Base-by-base conservation (phyloP, 148 eudicot species). In the Silene latifolia region DNA sequence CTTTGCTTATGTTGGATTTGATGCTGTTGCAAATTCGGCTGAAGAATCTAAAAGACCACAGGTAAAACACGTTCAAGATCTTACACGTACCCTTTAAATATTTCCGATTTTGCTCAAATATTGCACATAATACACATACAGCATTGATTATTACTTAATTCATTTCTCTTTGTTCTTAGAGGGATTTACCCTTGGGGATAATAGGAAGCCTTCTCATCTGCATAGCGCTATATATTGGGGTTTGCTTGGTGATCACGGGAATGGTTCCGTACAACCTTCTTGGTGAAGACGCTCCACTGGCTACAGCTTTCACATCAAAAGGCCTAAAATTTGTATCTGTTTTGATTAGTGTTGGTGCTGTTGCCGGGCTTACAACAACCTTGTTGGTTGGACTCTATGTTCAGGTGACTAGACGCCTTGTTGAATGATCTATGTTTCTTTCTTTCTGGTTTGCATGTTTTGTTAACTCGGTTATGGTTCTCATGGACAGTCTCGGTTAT, bases 1-100 rank as follows among this genome's bases (percentile, higher is more conserved):
- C 83, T 95, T 95, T 78, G 96, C 99, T 70, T 95, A 90, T 80
- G 97, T 92, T 79, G 99, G 99, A 76, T 95, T 95, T 79, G 99
- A 95, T 83, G 99, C 99, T 57, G 99, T 95, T 77, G 99, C 99
- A 29, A 95, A 95, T 86, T 95, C 99, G 68, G 99, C 99, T 35
- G 99, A 92, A 87, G 99, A 95, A 86, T 85, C 93, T 72, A 92
- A 85, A 79, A 92, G 80, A 60, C 99, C 99, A 32, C 99, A 95
- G 90, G 99, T 89, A 83, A 74, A 73, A n/a, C 70, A 47, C 62
- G 32, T 27, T n/a, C 32, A 10, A 68, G 73, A 44, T 42, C 59
- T 5, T 18, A 24, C 47, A 56, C 42, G 24, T 56, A 15, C 67
- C 18, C n/a, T 7, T 25, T 25, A 32, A 8, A 21, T 42, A 54